Evolutionary conservation across 2,329 filamentous ascomycete genomes (phyloP), one percentile per base, ranked within the genome.

Genomic region (Aplosporella prunicola): DNA sequence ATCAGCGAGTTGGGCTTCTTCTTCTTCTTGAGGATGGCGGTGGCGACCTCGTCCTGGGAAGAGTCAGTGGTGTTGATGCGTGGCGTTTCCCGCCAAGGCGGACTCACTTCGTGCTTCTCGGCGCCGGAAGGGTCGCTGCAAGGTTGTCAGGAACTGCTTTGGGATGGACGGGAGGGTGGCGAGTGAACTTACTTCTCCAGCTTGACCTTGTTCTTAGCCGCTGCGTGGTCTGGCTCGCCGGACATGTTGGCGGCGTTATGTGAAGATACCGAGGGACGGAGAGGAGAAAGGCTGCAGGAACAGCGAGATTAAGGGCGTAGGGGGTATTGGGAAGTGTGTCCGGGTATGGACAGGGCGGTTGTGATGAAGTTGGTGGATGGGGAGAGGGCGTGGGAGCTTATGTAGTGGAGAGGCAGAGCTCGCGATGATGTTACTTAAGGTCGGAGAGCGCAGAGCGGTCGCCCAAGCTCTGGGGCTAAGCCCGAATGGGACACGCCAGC

Each of bases 1-100:
- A 98, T 93, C 63, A 98, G 69, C 58, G 89, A 93, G 69, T 98
- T 98, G 54, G 88, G 88, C 85, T 98, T 98, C 88, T 98, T 98
- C 82, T 98, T 98, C 77, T 96, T 96, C 74, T 95, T 96, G 57
- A 98, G 77, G 54, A 98, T 98, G 51, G 91, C 91, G 30, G 91
- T 98, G 36, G 91, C 78, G 45, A 81, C 86, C 60, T 94, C 91
- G 62, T 95, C 84, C 80, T 93, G 48, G 40, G 48, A 46, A 16
- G 3, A 29, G 51, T 61, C 45, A 62, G 58, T 50, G 42, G 44
- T 41, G 39, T 46, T 28, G 29, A 33, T 35, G 43, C 41, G 32
- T 40, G 39, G 28, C 35, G 27, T 24, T 26, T 43, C 40, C 15
- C 13, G 11, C 8, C 25, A 47, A 46, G 47, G 41, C 45, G 36